Evolutionary conservation across 768 basidiomycete genomes (phyloP), one percentile per base, ranked within the genome.

Genomic region (Mycena sanguinolenta): DNA sequence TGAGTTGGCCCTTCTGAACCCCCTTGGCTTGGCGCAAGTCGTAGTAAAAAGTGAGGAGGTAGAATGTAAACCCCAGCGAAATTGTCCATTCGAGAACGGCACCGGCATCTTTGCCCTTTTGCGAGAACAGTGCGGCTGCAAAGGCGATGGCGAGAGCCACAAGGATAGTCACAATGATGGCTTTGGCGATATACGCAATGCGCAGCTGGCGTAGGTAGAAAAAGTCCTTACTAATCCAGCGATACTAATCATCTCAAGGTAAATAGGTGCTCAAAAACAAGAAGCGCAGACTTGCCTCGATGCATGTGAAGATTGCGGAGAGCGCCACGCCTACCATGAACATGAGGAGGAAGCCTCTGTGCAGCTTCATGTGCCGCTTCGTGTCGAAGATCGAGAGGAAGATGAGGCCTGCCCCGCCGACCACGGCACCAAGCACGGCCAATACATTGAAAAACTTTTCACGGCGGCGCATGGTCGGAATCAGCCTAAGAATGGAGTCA

Each of bases 11-110:
- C 67, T 82, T 84, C 55, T 79, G 80, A 3, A 86, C 79, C 58
- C 88, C 89, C 73, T 87, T 89, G 5, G 89, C 84, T 77, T 87
- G 84, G 58, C 88, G 83, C n/a, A 93, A 84, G 78, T 95, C 94
- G 77, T 87, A 92, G 71, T 79, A 88, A 80, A 92, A 95, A 0
- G 92, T 91, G 67, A 93, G 82, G 46, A 94, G 80, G 78, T 92
- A 95, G 72, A 92, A 85, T 7, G 90, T 90, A 78, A 90, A 94
- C 10, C 91, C 88, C 63, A 94, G 90, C 4, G 87, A 86, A 58
- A 95, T 92, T 0, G 79, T 75, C 93, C 93, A 95, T 78, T 95
- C 94, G 9, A 95, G 74, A 63, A 94, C 78, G n/a, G 85, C 92
- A 77, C 88, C 91, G 0, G 81, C 88, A 67, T 90, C 79, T 1